Conservation (phyloP, 768 basidiomycete species). For the Tricholoma terreum region DNA sequence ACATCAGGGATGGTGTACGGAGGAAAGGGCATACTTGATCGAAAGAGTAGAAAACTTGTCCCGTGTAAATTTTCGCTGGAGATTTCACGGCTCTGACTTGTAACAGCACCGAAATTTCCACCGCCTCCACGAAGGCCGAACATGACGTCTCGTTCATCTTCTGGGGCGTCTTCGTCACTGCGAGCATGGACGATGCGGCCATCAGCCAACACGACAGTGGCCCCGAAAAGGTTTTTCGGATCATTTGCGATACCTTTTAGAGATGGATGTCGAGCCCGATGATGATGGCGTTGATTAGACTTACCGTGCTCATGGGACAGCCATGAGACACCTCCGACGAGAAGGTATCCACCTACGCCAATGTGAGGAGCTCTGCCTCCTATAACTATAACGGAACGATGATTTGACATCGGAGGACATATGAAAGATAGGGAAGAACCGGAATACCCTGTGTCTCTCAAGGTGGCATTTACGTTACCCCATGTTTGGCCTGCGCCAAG, state of each 20-base stretch:
- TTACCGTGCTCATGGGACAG: not conserved
- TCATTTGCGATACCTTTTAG: not conserved
- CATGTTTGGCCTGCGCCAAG: not conserved
- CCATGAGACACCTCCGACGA: not conserved
- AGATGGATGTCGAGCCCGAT: too few species aligned
- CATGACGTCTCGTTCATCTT: not conserved
- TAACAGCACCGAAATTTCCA: not conserved
- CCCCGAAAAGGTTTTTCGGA: not conserved
- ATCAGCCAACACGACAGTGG: not conserved
- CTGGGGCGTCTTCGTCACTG: not conserved
- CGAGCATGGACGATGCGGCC: not conserved
- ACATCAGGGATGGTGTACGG: too few species aligned
- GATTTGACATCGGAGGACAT: too few species aligned
- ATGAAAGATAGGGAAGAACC: not conserved
- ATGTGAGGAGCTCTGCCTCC: not conserved
- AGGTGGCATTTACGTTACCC: not conserved
- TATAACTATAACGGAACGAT: not conserved
- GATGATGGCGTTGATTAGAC: too few species aligned
- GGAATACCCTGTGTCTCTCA: not conserved
- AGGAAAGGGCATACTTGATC: not conserved
- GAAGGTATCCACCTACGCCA: not conserved
- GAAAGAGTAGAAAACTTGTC: not conserved
- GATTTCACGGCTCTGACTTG: not conserved
- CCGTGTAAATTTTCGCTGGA: not conserved
- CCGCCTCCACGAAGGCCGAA: not conserved